Evolutionary conservation across 345 rosid genomes (phyloP), one percentile per base, ranked within the genome.

Genomic region (Rubroshorea leprosula): DNA sequence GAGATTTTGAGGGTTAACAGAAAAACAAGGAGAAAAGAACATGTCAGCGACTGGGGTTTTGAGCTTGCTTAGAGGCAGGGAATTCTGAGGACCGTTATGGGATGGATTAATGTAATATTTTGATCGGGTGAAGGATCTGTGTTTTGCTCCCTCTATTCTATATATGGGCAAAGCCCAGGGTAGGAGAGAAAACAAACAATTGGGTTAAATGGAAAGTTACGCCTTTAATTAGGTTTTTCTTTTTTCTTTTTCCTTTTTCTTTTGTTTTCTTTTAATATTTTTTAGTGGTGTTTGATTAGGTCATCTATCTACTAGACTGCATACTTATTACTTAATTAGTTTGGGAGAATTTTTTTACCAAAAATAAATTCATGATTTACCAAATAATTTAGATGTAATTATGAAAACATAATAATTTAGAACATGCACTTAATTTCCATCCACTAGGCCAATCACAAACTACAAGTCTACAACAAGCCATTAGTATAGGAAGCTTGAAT

Each of bases 41-140:
- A 57, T 74, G 69, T 63, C 73, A 88, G 76, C 96, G 49, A 72
- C 83, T 55, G 68, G 18, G 19, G 22, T 62, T n/a, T 57, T 31
- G 77, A 65, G 74, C 76, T 68, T 76, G 78, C 88, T 85, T 81
- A 72, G 78, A 76, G 70, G 80, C 76, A 71, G 17, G 67, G 78
- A 67, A 66, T 75, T 74, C 82, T 76, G 65, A 63, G 61, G 72
- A 73, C 76, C 76, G 84, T 83, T 83, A 76, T 67, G 25, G 21
- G 44, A 63, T 53, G 49, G 51, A 45, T n/a, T 45, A 18, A 20
- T 55, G 61, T 62, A 60, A 61, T 58, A n/a, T 62, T 62, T 29
- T 23, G 24, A 49, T 61, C 63, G 12, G 78, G 71, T 73, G 78
- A 64, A 52, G 46, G 55, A 69, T 79, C 78, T 26, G 63, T 60